Base-by-base conservation (phyloP, 2,329 filamentous ascomycete species). In the Colletotrichum noveboracense region DNA sequence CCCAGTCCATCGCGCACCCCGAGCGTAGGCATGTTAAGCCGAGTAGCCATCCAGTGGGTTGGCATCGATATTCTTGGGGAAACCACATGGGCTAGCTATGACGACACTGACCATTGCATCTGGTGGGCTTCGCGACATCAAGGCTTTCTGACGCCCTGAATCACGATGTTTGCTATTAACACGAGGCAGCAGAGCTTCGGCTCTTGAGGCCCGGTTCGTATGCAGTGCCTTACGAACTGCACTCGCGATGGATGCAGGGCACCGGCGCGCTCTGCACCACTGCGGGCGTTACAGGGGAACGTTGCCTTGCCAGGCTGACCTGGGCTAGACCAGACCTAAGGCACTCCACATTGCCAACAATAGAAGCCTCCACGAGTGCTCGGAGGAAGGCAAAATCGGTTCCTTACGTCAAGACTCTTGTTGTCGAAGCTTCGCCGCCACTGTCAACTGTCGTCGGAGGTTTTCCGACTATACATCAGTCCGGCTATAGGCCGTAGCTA, bases 241-340 rank as follows among this genome's bases (percentile, higher is more conserved):
- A 72, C 68, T 16, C 9, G 36, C 9, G n/a, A 70, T 38, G 26
- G n/a, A 68, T 65, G 73, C 73, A 75, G 70, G 70, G 34, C 56
- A 52, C 56, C 58, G 64, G 64, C 70, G 68, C 38, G 58, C 48
- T 32, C 64, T 60, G 56, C 64, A 48, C 26, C 43, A 30, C 30
- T 65, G 30, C 58, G 48, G 65, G 55, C 60, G 18, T 65, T 32
- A 18, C 74, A 73, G 70, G 73, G 70, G 16, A 61, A 32, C 64
- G 58, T 76, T 76, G 70, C 70, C 74, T 74, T 73, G 64, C 74
- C 64, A 69, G 74, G 74, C 74, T 76, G 74, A 28, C 43, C 58
- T 60, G 30, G 58, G 34, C 58, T 64, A 34, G 21, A 21, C 74
- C 30, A 72, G 62, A 72, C 61, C 69, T 28, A 62, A 67, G 32